Evolutionary conservation across 345 rosid genomes (phyloP).

Genomic region (Brassica incana): DNA sequence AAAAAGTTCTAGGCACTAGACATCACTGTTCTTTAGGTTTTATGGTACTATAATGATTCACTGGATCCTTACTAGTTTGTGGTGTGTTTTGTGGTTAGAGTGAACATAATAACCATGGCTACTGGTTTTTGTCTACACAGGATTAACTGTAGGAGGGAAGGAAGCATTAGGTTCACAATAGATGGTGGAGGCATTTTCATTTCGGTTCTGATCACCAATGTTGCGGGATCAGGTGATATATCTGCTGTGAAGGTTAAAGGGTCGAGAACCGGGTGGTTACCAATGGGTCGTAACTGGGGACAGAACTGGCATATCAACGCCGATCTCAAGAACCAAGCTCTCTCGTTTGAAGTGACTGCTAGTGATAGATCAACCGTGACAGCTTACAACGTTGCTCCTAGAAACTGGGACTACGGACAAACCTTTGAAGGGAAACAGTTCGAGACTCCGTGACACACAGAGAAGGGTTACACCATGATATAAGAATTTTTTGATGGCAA

Average conservation of each 20-base stretch:
- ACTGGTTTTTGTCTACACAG: constrained; percentile 40
- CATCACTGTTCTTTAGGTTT: too few species aligned
- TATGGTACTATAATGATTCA: neutral
- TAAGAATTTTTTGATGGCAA: neutral
- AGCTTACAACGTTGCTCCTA: constrained; percentile 83
- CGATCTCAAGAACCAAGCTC: constrained; percentile 76
- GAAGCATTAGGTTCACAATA: constrained; percentile 72
- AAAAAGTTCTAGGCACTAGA: too few species aligned
- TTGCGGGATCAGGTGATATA: constrained; percentile 87
- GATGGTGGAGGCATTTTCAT: constrained; percentile 76
- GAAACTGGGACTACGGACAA: constrained; percentile 81
- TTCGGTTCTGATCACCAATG: constrained; percentile 85
- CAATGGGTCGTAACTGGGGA: constrained; percentile 99
- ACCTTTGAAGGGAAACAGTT: constrained; percentile 96
- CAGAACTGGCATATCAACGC: constrained; percentile 99
- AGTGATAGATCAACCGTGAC: constrained; percentile 69
- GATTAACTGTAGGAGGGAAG: constrained; percentile 92
- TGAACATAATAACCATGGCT: neutral
- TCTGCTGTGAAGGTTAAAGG: constrained; percentile 85
- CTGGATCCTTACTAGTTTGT: neutral
- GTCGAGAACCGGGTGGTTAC: constrained; percentile 81
- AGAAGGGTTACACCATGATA: neutral
- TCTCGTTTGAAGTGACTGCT: constrained; percentile 80
- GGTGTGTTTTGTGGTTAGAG: neutral
- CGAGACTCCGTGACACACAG: constrained; percentile 40